phyloP scores from a whole-genome alignment of 176 grass and related monocot genomes.

The Musa troglodytarum region DNA sequence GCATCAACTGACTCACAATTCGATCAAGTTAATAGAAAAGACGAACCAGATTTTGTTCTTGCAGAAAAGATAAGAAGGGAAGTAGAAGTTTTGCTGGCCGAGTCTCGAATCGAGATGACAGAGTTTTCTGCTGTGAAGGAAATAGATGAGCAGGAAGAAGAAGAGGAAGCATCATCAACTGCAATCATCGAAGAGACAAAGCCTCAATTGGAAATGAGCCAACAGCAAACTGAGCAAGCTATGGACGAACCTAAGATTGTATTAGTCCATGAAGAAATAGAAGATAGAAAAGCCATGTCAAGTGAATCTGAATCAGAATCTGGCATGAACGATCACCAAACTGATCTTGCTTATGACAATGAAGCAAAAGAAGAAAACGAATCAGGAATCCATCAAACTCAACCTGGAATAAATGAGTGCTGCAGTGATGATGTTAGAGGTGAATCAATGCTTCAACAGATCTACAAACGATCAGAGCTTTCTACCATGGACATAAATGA shows the following conservation, averaged over 20 bases:
- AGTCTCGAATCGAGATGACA: not conserved
- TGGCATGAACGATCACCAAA: too few species aligned
- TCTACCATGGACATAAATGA: not conserved
- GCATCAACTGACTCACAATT: not conserved
- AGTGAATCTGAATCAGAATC: too few species aligned
- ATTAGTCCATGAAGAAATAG: too few species aligned
- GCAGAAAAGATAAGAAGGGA: not conserved
- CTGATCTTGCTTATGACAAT: not conserved
- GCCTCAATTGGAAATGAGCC: not conserved
- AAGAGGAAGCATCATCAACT: not conserved
- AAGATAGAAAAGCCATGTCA: too few species aligned
- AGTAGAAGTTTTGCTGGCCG: not conserved
- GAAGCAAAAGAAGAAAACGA: not conserved
- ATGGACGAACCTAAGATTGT: too few species aligned
- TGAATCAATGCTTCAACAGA: not conserved
- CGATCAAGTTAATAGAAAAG: not conserved
- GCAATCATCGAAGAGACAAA: not conserved
- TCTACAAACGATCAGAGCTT: not conserved
- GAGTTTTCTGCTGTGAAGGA: not conserved
- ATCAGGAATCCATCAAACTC: not conserved
- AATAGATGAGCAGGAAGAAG: not conserved
- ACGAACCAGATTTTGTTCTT: not conserved
- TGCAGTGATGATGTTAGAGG: not conserved
- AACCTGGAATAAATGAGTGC: not conserved
- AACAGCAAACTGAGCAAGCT: not conserved